phyloP scores from a whole-genome alignment of 495 filamentous ascomycete species.

The Penicillium fimorum region DNA sequence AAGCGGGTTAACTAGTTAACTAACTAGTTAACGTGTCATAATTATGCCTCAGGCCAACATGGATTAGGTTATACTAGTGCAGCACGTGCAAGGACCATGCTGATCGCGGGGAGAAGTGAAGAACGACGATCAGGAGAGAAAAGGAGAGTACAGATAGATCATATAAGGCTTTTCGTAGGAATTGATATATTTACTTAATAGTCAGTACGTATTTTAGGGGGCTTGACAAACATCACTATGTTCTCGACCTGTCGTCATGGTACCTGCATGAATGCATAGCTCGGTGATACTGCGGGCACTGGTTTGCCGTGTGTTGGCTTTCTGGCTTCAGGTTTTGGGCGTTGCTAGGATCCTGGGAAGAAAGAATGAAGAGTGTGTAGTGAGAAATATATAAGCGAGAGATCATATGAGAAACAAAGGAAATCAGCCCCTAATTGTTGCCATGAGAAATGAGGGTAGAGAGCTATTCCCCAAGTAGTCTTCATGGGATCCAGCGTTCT shows the following conservation, averaged over 20 bases:
- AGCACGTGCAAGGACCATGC: conserved; percentile 25
- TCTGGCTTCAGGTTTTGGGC: background rate
- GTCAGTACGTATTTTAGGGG: background rate
- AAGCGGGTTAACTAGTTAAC: no score
- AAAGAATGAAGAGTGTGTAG: background rate
- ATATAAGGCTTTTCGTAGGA: background rate
- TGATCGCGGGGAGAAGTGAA: conserved; percentile 27
- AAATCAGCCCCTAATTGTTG: conserved; percentile 11
- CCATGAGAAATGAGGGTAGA: conserved; percentile 3
- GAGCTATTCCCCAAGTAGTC: conserved; percentile 6
- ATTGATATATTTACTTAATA: background rate
- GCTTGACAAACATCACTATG: background rate
- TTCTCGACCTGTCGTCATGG: conserved; percentile 13
- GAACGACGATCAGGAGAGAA: conserved; percentile 22
- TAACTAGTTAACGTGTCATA: background rate
- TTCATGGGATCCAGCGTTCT: background rate
- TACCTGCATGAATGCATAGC: conserved; percentile 28
- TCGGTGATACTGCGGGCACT: background rate
- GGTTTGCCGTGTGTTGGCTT: background rate
- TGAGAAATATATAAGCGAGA: conserved; percentile 2
- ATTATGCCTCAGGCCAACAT: conserved; percentile 6
- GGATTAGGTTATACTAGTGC: conserved; percentile 21
- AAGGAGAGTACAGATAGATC: conserved; percentile 9
- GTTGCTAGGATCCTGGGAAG: background rate
- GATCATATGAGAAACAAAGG: conserved; percentile 6